Conservation (phyloP, 2,329 filamentous ascomycete genomes). For the Arachnomyces sp. region DNA sequence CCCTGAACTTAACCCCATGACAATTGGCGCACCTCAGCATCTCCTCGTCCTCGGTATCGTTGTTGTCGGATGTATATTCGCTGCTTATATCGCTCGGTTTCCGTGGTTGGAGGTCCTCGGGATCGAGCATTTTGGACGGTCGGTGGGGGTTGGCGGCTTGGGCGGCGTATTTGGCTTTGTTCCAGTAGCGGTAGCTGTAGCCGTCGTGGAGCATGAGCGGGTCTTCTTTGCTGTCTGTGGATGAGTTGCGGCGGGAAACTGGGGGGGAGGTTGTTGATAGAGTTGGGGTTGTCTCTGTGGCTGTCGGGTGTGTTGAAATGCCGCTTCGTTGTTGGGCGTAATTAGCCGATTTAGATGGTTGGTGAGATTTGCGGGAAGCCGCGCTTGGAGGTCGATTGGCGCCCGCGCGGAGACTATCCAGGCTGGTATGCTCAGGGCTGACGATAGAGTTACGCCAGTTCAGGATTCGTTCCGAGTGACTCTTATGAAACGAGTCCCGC, state of each 20-base stretch:
- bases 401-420: slow-evolving; percentile 32
- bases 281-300: too few relatives aligned
- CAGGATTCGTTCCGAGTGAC: slow-evolving; percentile 67
- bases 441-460: slow-evolving; percentile 72
- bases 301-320: too few relatives aligned
- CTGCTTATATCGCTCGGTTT: slow-evolving; percentile 51
- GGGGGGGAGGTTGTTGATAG: slow-evolving; percentile 21
- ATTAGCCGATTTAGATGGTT: too few relatives aligned
- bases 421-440: slow-evolving; percentile 42
- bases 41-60: slow-evolving; percentile 38
- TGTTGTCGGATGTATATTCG: slow-evolving; percentile 39
- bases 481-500: slow-evolving; percentile 36
- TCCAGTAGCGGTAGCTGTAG: slow-evolving; percentile 48
- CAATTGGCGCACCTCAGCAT: slow-evolving; percentile 53
- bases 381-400: slow-evolving; percentile 32
- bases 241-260: slow-evolving; percentile 17
- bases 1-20: slow-evolving; percentile 54
- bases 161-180: slow-evolving; percentile 34
- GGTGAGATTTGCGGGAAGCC: slow-evolving; percentile 39
- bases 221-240: slow-evolving; percentile 26
- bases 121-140: slow-evolving; percentile 13
- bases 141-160: slow-evolving; percentile 23
- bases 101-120: slow-evolving; percentile 27
- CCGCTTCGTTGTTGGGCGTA: too few relatives aligned
- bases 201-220: slow-evolving; percentile 44